Conservation (phyloP, 2,329 filamentous ascomycete genomes). For the Chalaropsis ovoidea region DNA sequence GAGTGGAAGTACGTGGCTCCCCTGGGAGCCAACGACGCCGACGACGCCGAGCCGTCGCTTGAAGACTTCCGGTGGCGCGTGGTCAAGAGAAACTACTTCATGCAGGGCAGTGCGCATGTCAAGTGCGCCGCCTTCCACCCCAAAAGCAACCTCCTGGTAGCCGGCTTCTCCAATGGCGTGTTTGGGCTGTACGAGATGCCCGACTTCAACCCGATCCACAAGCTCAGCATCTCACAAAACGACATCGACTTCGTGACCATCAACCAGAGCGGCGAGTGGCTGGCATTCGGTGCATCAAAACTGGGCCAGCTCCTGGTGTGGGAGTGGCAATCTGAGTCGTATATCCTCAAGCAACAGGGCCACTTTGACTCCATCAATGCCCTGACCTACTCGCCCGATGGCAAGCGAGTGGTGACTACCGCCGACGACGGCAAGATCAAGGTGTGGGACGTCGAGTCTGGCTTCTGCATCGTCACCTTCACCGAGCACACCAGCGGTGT, state of each 20-base stretch:
- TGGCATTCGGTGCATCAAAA: constrained; percentile 92
- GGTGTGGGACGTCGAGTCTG: constrained; percentile 92
- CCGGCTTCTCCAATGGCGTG: constrained; percentile 86
- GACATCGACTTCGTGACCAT: constrained; percentile 92
- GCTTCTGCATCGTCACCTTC: constrained; percentile 96
- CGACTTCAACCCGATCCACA: constrained; percentile 91
- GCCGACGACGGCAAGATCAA: constrained; percentile 98
- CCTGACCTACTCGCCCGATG: constrained; percentile 84
- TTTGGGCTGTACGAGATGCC: constrained; percentile 95
- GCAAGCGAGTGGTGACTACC: constrained; percentile 82
- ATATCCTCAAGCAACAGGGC: constrained; percentile 95
- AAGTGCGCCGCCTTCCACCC: constrained; percentile 87
- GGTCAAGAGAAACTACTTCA: constrained; percentile 82
- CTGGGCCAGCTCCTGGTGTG: constrained; percentile 93
- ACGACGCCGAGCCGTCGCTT: constrained; percentile 39
- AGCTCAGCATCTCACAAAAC: constrained; percentile 85
- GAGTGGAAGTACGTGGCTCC: constrained; percentile 68
- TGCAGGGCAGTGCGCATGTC: constrained; percentile 78
- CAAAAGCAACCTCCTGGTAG: constrained; percentile 80
- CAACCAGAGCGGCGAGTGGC: constrained; percentile 90
- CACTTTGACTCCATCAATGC: constrained; percentile 95
- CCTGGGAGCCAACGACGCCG: constrained; percentile 40
- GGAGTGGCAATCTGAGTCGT: constrained; percentile 99
- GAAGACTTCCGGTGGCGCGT: constrained; percentile 76
- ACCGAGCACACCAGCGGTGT: constrained; percentile 93